phyloP scores from a whole-genome alignment of 1,284 basidiomycete species.

The Microbotryomycetes sp. region DNA sequence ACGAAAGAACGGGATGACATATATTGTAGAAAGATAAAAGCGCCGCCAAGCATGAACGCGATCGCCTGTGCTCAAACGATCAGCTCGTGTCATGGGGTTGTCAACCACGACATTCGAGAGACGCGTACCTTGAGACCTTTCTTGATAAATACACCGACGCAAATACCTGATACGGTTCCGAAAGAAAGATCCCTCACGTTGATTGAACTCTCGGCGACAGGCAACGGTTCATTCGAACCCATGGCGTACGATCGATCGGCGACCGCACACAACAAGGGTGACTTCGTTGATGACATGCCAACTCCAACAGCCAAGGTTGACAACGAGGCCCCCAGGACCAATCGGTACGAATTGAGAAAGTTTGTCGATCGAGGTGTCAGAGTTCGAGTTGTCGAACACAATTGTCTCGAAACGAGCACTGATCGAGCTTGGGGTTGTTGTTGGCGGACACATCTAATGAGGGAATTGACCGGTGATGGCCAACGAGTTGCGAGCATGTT shows the following conservation, averaged over 20 bases:
- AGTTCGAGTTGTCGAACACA: constrained; percentile 34
- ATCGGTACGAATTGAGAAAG: constrained; percentile 24
- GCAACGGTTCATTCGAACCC: not conserved
- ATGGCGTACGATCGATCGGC: constrained; percentile 16
- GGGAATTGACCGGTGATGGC: constrained; percentile 8
- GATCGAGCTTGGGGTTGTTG: not conserved
- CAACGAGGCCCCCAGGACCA: constrained; percentile 19
- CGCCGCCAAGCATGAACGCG: constrained; percentile 35
- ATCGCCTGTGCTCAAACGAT: constrained; percentile 10
- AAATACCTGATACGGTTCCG: constrained; percentile 36
- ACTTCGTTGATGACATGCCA: constrained; percentile 1
- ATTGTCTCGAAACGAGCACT: not conserved
- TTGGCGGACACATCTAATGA: not conserved
- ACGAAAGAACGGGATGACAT: constrained; percentile 35
- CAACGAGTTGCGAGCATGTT: constrained; percentile 9
- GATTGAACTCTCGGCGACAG: constrained; percentile 30
- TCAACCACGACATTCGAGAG: not conserved
- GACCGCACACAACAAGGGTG: constrained; percentile 22
- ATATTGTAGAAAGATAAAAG: constrained; percentile 37
- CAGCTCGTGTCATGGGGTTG: not conserved
- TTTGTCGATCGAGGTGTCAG: constrained; percentile 3
- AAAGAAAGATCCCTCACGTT: constrained; percentile 32
- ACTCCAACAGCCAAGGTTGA: constrained; percentile 16
- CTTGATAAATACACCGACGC: constrained; percentile 37
- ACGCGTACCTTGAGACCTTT: constrained; percentile 33